A percentile compares a stretch with the other conserved stretches of the same genome.
phyloP scores from a whole-genome alignment of 768 basidiomycete genomes.

The Cyclocybe cylindracea region DNA sequence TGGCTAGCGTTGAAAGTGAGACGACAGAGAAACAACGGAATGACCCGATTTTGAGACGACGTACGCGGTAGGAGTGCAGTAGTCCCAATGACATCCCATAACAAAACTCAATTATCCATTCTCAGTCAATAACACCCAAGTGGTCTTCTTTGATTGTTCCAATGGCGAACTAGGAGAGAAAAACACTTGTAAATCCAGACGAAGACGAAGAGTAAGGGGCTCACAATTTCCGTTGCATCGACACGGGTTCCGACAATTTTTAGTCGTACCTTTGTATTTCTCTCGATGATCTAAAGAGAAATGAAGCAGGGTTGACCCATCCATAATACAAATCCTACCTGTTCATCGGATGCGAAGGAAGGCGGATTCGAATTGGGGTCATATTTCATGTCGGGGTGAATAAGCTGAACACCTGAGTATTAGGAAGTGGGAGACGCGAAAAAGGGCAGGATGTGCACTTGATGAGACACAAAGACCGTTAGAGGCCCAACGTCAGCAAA shows the following conservation, averaged over 20 bases:
- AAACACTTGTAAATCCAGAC: not conserved
- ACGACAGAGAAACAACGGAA: not conserved
- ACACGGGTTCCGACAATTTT: conserved; percentile 99
- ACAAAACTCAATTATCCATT: not conserved
- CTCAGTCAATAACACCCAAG: conserved; percentile 84
- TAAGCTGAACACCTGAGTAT: conserved; percentile 56
- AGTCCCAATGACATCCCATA: not conserved
- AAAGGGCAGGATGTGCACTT: conserved; percentile 47
- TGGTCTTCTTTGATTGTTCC: conserved; percentile 99
- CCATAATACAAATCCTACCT: conserved; percentile 43
- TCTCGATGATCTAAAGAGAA: conserved; percentile 77
- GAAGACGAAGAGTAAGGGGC: conserved; percentile 25
- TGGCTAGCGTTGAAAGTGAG: not conserved
- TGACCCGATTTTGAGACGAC: not conserved
- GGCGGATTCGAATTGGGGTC: conserved; percentile 98
- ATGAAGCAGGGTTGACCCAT: not conserved
- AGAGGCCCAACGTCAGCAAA: conserved; percentile 96
- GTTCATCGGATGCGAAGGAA: conserved; percentile 89
- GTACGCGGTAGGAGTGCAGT: not conserved
- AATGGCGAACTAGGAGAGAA: conserved; percentile 77
- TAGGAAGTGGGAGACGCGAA: not conserved
- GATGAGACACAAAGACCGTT: conserved; percentile 93
- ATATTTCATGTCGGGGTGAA: conserved; percentile 92
- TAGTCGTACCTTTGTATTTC: conserved; percentile 87
- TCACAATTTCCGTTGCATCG: conserved; percentile 95